phyloP scores from a whole-genome alignment of 768 basidiomycete genomes.

The Lyophyllum atratum region DNA sequence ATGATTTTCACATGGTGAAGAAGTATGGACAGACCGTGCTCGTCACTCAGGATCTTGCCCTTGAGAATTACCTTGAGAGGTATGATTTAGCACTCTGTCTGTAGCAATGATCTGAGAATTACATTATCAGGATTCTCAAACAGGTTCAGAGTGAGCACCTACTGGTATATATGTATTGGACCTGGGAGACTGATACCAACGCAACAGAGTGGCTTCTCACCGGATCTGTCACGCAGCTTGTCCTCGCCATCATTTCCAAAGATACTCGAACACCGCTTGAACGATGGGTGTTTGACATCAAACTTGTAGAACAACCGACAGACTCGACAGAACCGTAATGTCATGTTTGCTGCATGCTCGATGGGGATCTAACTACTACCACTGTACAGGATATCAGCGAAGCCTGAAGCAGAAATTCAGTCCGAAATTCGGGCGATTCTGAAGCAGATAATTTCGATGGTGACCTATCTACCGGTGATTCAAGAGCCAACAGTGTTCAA shows the following conservation, averaged over 20 bases:
- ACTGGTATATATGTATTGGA: background rate
- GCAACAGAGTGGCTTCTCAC: constrained; percentile 90
- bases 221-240: constrained; percentile 90
- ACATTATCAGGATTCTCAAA: constrained; percentile 69
- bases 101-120: background rate
- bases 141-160: constrained; percentile 84
- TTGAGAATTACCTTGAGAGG: constrained; percentile 93
- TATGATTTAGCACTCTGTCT: constrained; percentile 26
- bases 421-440: constrained; percentile 97
- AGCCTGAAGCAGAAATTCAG: constrained; percentile 89
- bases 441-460: constrained; percentile 97
- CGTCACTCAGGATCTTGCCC: constrained; percentile 88
- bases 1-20: constrained; percentile 99
- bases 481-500: constrained; percentile 97
- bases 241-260: constrained; percentile 94
- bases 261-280: constrained; percentile 91
- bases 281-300: constrained; percentile 97
- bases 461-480: constrained; percentile 94
- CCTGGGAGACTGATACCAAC: background rate
- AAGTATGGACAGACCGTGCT: constrained; percentile 97
- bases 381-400: constrained; percentile 48
- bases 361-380: constrained; percentile 4
- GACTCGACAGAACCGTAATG: constrained; percentile 49
- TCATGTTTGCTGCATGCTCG: constrained; percentile 9
- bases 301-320: constrained; percentile 68